Base-by-base conservation (phyloP, 306 rosid species). In the Neltuma alba region DNA sequence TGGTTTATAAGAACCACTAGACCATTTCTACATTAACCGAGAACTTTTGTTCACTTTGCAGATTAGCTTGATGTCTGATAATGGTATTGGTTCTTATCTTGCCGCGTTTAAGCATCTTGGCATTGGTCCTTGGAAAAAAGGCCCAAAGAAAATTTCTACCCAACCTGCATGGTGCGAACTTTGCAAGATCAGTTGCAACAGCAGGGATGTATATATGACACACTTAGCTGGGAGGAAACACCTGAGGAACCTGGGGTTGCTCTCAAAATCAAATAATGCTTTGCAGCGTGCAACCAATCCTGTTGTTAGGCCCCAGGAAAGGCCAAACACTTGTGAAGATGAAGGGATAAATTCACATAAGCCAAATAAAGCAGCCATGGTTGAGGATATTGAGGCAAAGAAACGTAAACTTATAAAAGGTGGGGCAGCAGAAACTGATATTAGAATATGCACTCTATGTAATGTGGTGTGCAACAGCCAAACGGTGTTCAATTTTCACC, bases 401-500 rank as follows among this genome's bases (percentile, higher is more conserved):
- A 91, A 74, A 63, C 87, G 70, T 0, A 92, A 90, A 85, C 55
- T 92, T 57, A 52, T 89, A 7, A 79, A 70, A 52, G 83, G 85
- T 34, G 96, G 93, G 14, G 83, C 13, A 33, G 83, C 79, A 7
- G 90, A 73, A 5, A 38, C n/a, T 58, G 76, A 77, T 40, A 81
- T 89, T 61, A 89, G 79, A 78, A 47, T 58, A 8, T 88, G 97
- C 81, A 75, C 73, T 5, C 40, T 88, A 30, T 92, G 96, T 81
- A 89, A 86, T 70, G 97, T 92, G 75, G 94, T 89, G 41, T 92
- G 97, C 76, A 89, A 92, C 72, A 91, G 96, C 81, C 76, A 83
- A 45, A 82, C 70, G 0, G 94, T 88, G 23, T 88, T 74, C 45
- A 23, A 72, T 40, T 66, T 34, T 73, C 93, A 92, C 82, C 86